Percentiles rank a stretch among this genome's conserved stretches.
These are phyloP conservation scores for Colletotrichum sp. DNA, from an alignment of 2,329 filamentous ascomycete species.

Conservation along the genomic window DNA sequence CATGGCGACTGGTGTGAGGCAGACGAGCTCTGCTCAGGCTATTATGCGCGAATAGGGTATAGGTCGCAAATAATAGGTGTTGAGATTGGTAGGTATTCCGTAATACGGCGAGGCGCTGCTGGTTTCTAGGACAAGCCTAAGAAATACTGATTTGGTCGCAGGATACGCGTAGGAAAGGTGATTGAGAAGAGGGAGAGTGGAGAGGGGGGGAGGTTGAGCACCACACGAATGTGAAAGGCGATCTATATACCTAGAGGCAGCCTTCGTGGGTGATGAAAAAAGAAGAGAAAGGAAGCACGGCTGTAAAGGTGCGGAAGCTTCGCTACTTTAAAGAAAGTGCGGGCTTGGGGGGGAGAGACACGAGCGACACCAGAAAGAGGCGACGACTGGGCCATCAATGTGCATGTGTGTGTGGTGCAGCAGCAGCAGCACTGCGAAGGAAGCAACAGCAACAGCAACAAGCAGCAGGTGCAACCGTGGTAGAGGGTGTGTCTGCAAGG, in stretches of 20 bases:
- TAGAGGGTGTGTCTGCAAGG: not conserved
- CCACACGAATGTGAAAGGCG: constrained; percentile 25
- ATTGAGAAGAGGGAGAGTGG: constrained; percentile 14
- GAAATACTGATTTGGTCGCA: constrained; percentile 22
- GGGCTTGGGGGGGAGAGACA: constrained; percentile 2
- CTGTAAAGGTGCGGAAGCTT: constrained; percentile 18
- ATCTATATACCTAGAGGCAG: constrained; percentile 19
- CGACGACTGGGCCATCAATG: not conserved
- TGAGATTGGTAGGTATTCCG: not conserved
- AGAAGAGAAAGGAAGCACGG: constrained; percentile 7
- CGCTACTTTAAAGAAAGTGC: constrained; percentile 21
- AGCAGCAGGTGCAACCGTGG: not conserved
- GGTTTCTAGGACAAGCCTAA: constrained; percentile 19
- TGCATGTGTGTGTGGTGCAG: not conserved
- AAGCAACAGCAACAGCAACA: constrained; percentile 9
- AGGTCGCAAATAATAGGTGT: constrained; percentile 13
- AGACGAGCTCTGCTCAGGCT: constrained; percentile 22
- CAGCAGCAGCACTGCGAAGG: not conserved
- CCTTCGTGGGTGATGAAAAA: constrained; percentile 27
- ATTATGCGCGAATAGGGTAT: constrained; percentile 9
- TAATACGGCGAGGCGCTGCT: constrained; percentile 11
- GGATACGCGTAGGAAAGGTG: constrained; percentile 20
- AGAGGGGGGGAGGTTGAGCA: constrained; percentile 18
- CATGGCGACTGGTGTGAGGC: constrained; percentile 42
- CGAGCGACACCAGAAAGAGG: not conserved